Conservation (phyloP, 371 early-diverging fungal species). For the Mortierella sp. region DNA sequence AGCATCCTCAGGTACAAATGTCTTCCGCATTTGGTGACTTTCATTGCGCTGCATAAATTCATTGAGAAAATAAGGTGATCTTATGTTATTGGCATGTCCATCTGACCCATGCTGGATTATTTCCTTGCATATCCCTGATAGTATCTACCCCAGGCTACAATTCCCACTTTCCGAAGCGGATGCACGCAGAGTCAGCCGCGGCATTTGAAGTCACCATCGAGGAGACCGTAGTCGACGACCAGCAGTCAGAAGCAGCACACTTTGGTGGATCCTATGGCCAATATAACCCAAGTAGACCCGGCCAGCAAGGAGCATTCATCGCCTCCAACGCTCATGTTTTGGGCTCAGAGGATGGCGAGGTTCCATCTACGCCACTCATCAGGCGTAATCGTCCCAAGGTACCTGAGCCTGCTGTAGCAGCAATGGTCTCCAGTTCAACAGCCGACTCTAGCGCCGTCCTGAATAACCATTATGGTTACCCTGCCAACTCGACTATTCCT, state of each 20-base stretch:
- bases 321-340: background rate
- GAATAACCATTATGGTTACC: background rate
- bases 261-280: background rate
- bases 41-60: background rate
- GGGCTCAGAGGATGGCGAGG: conserved; percentile 22
- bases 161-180: conserved; percentile 4
- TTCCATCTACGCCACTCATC: conserved; percentile 33
- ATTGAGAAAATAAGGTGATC: background rate
- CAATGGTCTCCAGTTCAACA: background rate
- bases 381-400: conserved; percentile 13
- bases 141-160: conserved; percentile 27
- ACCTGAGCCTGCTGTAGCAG: background rate
- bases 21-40: no score
- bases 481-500: background rate
- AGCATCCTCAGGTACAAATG: conserved; percentile 27
- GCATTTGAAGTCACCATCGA: conserved; percentile 30
- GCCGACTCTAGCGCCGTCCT: background rate
- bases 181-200: conserved; percentile 31
- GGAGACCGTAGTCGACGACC: conserved; percentile 36
- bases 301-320: background rate
- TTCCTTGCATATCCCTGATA: background rate
- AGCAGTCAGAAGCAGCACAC: background rate
- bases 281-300: background rate
- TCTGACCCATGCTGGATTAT: background rate
- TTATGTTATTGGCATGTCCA: background rate